These are phyloP conservation scores for Papiliotrema laurentii DNA, from an alignment of 1,284 basidiomycete genomes.

Conservation along the genomic window DNA sequence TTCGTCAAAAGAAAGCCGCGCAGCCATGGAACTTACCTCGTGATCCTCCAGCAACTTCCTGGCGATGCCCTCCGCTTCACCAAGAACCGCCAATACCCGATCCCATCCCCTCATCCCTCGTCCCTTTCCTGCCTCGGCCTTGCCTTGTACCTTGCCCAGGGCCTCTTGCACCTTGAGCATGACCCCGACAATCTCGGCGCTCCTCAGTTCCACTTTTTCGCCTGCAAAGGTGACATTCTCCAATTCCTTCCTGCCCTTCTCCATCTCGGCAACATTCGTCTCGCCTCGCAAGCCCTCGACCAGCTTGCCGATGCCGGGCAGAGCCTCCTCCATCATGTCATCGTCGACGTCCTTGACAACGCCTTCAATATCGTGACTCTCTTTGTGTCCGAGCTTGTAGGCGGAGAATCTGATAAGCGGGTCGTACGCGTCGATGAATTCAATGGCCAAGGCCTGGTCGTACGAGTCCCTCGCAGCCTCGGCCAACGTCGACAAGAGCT, in stretches of 20 bases:
- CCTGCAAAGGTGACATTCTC: slow-evolving; percentile 72
- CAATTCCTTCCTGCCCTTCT: slow-evolving; percentile 56
- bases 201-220: slow-evolving; percentile 75
- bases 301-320: slow-evolving; percentile 32
- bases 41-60: slow-evolving; percentile 73
- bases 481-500: slow-evolving; percentile 68
- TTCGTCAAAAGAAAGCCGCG: background rate
- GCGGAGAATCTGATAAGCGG: slow-evolving; percentile 90
- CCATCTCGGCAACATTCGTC: slow-evolving; percentile 50
- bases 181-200: slow-evolving; percentile 85
- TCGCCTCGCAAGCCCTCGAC: slow-evolving; percentile 32
- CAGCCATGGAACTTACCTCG: slow-evolving; percentile 53
- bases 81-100: slow-evolving; percentile 70
- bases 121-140: slow-evolving; percentile 48
- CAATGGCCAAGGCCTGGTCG: slow-evolving; percentile 80
- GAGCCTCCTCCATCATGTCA: slow-evolving; percentile 56
- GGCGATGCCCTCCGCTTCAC: slow-evolving; percentile 79
- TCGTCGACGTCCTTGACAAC: slow-evolving; percentile 67
- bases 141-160: slow-evolving; percentile 50
- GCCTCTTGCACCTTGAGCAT: slow-evolving; percentile 78
- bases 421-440: slow-evolving; percentile 80
- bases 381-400: slow-evolving; percentile 65
- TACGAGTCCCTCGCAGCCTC: slow-evolving; percentile 57
- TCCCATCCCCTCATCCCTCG: slow-evolving; percentile 62
- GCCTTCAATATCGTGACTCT: slow-evolving; percentile 75